These are phyloP conservation scores for Ceratocystis variospora DNA, from an alignment of 2,329 filamentous ascomycete genomes.

Conservation along the genomic window DNA sequence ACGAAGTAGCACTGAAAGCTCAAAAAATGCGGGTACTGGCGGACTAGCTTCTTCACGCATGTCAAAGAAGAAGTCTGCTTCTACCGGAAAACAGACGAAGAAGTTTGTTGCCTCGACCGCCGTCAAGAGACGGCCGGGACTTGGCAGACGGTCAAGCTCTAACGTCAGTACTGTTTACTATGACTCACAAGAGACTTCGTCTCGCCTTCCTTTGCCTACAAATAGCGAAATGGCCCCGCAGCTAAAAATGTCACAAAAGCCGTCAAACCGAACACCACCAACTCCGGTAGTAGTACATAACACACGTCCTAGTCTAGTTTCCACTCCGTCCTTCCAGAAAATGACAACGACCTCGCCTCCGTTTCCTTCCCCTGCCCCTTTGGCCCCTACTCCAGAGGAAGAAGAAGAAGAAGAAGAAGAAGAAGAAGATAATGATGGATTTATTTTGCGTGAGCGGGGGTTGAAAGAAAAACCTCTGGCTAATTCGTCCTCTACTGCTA, in stretches of 20 bases:
- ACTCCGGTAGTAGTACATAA: constrained; percentile 14
- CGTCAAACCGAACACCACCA: neutral
- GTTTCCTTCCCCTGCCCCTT: neutral
- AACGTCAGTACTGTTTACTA: constrained; percentile 24
- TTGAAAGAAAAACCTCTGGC: neutral
- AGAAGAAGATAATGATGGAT: neutral
- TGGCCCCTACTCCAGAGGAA: constrained; percentile 14
- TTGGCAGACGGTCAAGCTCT: constrained; percentile 21
- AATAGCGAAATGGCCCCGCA: neutral
- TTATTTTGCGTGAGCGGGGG: neutral
- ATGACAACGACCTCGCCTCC: neutral
- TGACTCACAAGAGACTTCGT: constrained; percentile 23
- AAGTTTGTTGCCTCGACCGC: constrained; percentile 26
- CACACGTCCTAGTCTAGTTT: neutral
- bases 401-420: constrained; percentile 8
- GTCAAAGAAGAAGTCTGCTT: constrained; percentile 32
- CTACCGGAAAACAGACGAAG: constrained; percentile 25
- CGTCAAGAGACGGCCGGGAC: constrained; percentile 20
- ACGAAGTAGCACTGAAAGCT: neutral
- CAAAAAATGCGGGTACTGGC: neutral
- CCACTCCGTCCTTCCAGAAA: neutral
- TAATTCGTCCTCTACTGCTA: neutral
- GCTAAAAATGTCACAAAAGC: neutral
- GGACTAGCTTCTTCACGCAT: neutral
- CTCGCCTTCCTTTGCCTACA: neutral